These are phyloP conservation scores for Pyrrhoderma noxium DNA, from an alignment of 1,284 basidiomycete genomes.

Conservation along the genomic window DNA sequence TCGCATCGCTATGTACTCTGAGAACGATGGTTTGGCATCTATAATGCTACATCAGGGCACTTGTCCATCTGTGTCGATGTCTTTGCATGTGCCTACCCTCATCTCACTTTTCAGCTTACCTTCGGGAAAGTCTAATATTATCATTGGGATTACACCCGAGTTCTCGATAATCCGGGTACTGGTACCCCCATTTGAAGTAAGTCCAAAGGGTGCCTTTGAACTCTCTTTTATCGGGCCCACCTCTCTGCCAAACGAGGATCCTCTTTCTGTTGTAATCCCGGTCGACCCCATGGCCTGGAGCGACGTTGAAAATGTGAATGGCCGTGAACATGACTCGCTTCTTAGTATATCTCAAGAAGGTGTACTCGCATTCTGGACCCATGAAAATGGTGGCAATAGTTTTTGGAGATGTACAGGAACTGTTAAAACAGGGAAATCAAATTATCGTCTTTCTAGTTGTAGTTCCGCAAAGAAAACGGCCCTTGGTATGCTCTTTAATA, in stretches of 20 bases:
- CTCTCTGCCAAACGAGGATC: constrained; percentile 40
- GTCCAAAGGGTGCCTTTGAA: constrained; percentile 21
- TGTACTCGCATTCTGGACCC: constrained; percentile 75
- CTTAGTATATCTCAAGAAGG: constrained; percentile 70
- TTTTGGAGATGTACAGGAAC: constrained; percentile 65
- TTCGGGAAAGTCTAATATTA: constrained; percentile 38
- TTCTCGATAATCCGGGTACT: constrained; percentile 38
- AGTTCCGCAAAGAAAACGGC: constrained; percentile 88
- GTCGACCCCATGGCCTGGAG: constrained; percentile 92
- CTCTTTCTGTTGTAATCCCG: constrained; percentile 57
- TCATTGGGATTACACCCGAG: constrained; percentile 54
- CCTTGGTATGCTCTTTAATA: constrained; percentile 42
- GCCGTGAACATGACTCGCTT: constrained; percentile 57
- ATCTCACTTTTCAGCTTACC: constrained; percentile 59
- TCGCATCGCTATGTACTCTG: constrained; percentile 10
- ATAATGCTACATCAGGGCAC: constrained; percentile 7
- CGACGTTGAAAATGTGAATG: constrained; percentile 28
- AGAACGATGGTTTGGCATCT: not conserved
- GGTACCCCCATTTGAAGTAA: constrained; percentile 21
- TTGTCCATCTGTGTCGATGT: constrained; percentile 13
- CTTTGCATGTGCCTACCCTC: constrained; percentile 43
- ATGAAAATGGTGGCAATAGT: constrained; percentile 18
- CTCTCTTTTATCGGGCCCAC: constrained; percentile 39
- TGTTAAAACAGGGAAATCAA: constrained; percentile 63
- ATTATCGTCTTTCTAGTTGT: constrained; percentile 66